Conservation (phyloP, 139 green algal genomes). For the Coccomyxa sp. region DNA sequence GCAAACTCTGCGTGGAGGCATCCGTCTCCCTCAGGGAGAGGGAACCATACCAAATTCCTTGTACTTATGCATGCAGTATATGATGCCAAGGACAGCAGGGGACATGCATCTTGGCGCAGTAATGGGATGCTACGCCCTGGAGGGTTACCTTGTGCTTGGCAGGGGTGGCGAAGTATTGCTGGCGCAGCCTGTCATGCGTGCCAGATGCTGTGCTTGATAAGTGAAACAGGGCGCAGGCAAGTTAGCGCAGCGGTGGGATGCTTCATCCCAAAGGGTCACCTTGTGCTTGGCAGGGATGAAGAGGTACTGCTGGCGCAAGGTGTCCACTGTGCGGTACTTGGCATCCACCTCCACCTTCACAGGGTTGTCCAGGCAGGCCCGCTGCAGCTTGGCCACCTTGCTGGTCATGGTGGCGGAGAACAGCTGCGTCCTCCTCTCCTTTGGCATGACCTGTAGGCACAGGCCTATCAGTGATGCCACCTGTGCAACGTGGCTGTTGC, state of each 20-base stretch:
- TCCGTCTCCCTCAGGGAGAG: neutral
- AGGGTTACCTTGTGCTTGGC: slow-evolving; percentile 91
- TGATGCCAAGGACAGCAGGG: neutral
- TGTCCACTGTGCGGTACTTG: slow-evolving; percentile 97
- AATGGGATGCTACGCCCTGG: neutral
- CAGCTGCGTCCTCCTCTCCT: slow-evolving; percentile 88
- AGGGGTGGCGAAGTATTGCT: slow-evolving; percentile 98
- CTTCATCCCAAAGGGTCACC: slow-evolving; percentile 10
- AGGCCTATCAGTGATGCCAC: too few relatives aligned
- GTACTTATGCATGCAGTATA: neutral
- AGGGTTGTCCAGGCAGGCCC: slow-evolving; percentile 87
- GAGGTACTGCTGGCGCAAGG: slow-evolving; percentile 95
- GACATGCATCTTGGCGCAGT: too few relatives aligned
- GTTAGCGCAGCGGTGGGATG: neutral
- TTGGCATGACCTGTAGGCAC: slow-evolving; percentile 57
- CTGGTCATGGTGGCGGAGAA: slow-evolving; percentile 99
- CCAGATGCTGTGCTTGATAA: neutral
- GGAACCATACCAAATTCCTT: neutral
- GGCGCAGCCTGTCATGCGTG: slow-evolving; percentile 48
- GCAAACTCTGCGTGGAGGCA: too few relatives aligned
- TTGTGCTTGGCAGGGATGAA: slow-evolving; percentile 99
- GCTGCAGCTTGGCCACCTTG: slow-evolving; percentile 97
- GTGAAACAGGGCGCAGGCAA: neutral
- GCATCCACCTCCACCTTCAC: slow-evolving; percentile 94
- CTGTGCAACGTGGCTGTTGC: too few relatives aligned